Evolutionary conservation across 2,329 filamentous ascomycete species (phyloP), one percentile per base, ranked within the genome.

Genomic region (Fonsecaea pedrosoi): DNA sequence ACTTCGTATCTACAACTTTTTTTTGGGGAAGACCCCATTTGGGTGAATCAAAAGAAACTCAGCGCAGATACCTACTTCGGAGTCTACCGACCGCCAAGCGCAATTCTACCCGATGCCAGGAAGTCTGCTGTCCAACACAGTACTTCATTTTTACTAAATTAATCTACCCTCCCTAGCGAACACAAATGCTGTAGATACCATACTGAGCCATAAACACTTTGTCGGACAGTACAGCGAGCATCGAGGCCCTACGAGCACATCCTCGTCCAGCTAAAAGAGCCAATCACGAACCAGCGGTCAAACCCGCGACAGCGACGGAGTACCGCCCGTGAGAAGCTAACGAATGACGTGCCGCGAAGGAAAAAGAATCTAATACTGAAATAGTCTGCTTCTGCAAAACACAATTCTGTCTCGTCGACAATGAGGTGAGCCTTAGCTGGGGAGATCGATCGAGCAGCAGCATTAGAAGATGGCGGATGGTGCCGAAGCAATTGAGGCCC

Each of bases 381-480:
- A 37, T 45, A 37, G 30, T 34, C 18, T 50, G 12, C 50, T 4
- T 21, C 3, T 32, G 18, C 30, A 45, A 38, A 21, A 15, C 15
- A 40, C 25, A 57, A 25, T 18, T 50, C 18, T 15, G 48, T n/a
- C 42, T 54, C 6, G 21, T 42, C 53, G 30, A 62, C 30, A 42
- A 54, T 45, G 54, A 35, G 50, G 62, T 58, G 60, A 61, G 59
- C 45, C 45, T n/a, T 8, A 8, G 48, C 50, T 32, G 25, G n/a
- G 45, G 32, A 13, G 34, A n/a, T 30, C 45, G 53, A 61, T 48
- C 32, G n/a, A 69, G 48, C 18, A 53, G 35, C 32, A 38, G 40
- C 30, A 32, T 30, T 42, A 56, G 25, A 64, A 58, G 30, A 69
- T 69, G 68, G 68, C 48, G 53, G 68, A 70, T 64, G 55, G 53